Evolutionary conservation across 2,329 filamentous ascomycete genomes (phyloP).

Genomic region (Alternaria viburni): DNA sequence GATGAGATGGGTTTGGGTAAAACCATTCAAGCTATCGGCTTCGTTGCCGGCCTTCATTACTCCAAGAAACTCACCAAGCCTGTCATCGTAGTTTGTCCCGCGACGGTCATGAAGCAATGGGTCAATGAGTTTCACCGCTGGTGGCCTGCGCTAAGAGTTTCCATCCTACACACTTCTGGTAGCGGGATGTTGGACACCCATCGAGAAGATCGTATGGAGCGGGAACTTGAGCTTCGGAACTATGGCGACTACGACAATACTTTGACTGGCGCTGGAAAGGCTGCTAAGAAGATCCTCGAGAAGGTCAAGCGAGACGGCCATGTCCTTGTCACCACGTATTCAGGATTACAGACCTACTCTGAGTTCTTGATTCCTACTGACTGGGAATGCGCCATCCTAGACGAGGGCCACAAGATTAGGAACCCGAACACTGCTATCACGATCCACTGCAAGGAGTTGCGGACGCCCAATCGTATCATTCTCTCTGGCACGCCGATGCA

Average conservation of each 20-base stretch:
- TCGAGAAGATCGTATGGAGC: conserved; percentile 67
- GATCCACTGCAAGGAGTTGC: conserved; percentile 91
- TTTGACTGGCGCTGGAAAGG: conserved; percentile 65
- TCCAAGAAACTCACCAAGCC: conserved; percentile 84
- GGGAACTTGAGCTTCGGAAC: conserved; percentile 58
- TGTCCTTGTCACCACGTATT: conserved; percentile 93
- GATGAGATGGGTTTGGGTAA: conserved; percentile 99
- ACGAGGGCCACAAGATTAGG: conserved; percentile 97
- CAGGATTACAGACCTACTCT: conserved; percentile 90
- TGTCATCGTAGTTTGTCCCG: conserved; percentile 89
- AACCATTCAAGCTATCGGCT: conserved; percentile 81
- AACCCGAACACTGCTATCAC: conserved; percentile 96
- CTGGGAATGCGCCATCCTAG: conserved; percentile 93
- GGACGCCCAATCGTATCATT: conserved; percentile 88
- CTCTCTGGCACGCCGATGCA: conserved; percentile 97
- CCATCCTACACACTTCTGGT: conserved; percentile 91
- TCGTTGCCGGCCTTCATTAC: conserved; percentile 89
- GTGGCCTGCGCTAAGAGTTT: conserved; percentile 99
- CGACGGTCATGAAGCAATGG: conserved; percentile 96
- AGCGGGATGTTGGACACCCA: conserved; percentile 91
- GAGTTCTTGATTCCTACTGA: conserved; percentile 80
- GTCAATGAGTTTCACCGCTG: conserved; percentile 97
- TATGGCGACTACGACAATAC: conserved; percentile 54
- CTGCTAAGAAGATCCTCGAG: conserved; percentile 81
- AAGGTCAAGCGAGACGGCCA: conserved; percentile 84